Base-by-base conservation (phyloP, 192 early-diverging fungal species). In the Coemansia sp. region DNA sequence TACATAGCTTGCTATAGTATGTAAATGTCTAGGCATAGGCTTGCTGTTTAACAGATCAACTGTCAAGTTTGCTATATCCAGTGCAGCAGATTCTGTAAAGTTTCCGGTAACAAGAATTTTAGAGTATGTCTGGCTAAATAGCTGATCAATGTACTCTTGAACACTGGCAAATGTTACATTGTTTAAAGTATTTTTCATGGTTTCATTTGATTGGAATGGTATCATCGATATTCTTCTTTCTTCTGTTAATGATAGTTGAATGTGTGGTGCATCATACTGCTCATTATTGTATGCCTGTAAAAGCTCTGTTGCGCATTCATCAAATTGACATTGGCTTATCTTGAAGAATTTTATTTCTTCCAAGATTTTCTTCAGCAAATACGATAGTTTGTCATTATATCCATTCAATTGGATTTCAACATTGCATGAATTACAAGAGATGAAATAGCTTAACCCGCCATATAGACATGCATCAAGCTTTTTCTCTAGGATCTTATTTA, bases 51-150 rank as follows among this genome's bases (percentile, higher is more conserved):
- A 64, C 3, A 74, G 73, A 14, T 83, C 62, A 7, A 84, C 71
- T 9, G 89, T 73, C 24, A 75, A 81, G 4, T 68, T 38, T 4
- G 83, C 81, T 23, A 88, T 74, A 25, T 73, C 68, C 14, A 89
- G 63, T 0, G 90, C 89, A 47, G 88, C 84, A 6, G 79, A 67
- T 5, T 78, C 80, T 3, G 76, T 58, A 42, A 90, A 74, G 63
- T 98, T 93, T 56, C 96, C 96, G 56, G 87, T 83, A 5, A 92
- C 84, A 4, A 93, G 74, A 9, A 86, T 85, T 68, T 94, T 92
- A 5, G 88, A 66, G 68, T 83, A 84, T 50, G 92, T 66, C 23
- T 17, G 20, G 12, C 11, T 0, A 53, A 53, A 53, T 14, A 23
- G 0, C 1, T 21, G 25, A 11, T 28, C 23, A 53, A 53, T 21